Base-by-base conservation (phyloP, 805 yeast genomes). In the Metschnikowia gelsemii region DNA sequence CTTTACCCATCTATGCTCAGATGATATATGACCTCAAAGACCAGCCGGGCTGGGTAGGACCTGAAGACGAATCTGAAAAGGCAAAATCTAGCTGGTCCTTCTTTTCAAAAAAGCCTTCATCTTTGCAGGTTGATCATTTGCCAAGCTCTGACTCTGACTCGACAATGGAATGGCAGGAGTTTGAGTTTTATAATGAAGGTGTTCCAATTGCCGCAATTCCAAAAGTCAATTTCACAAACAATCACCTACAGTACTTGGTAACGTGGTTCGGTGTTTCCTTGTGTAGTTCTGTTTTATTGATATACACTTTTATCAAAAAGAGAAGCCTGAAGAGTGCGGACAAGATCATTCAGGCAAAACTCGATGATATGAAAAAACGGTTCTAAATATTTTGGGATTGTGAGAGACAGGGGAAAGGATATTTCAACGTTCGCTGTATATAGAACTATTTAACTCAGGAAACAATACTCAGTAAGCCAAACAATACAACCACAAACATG, bases 261-360 rank as follows among this genome's bases (percentile, higher is more conserved):
- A 93, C 99, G 0, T 93, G 99, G 99, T 91, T 87, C 61, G 96
- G 96, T 0, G 75, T 91, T 31, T 80, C 89, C 2, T 54, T 85
- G 29, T 76, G 87, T 27, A 84, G 96, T 26, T 54, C 89, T 0
- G 78, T 84, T 24, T 76, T 88, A 63, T 72, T 93, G 43, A 32
- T 56, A 11, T 70, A 63, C 47, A 51, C 56, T 14, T 51, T 66
- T 37, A 47, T 54, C 54, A 70, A 65, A 47, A 54, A 48, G 35
- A 55, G 55, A 40, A 59, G 58, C 38, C 57, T 54, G 45, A 51
- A 53, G 43, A 55, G 66, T 43, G 75, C 73, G 3, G 74, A 70
- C 27, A 62, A 60, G 53, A 52, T 69, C 11, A 56, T 70, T 20
- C 68, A 61, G 34, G 73, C 72, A 13, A 70, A 68, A 56, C 56